Conservation (phyloP, 148 eudicot species). For the Chenopodium album region DNA sequence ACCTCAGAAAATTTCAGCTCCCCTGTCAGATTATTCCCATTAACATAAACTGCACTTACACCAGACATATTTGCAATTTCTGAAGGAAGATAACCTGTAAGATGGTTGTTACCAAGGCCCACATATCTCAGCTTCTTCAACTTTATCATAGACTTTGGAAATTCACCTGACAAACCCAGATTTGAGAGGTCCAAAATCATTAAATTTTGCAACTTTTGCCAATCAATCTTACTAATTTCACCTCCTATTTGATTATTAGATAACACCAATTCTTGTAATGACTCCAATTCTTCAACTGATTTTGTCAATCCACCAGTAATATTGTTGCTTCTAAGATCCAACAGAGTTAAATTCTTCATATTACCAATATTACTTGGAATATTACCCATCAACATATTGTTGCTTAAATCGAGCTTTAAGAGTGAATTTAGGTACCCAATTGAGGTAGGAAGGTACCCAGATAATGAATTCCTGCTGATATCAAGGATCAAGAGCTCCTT, state of each 20-base stretch:
- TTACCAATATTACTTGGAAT: conserved; percentile 52
- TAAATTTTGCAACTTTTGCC: conserved; percentile 54
- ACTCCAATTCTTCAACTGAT: conserved; percentile 55
- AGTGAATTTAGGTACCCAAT: conserved; percentile 59
- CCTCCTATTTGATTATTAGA: conserved; percentile 77
- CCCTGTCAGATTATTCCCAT: conserved; percentile 79
- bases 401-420: conserved; percentile 81
- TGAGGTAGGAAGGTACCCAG: conserved; percentile 56
- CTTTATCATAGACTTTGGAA: conserved; percentile 59
- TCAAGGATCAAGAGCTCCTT: conserved; percentile 70
- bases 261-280: conserved; percentile 67
- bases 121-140: conserved; percentile 59
- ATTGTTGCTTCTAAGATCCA: conserved; percentile 70
- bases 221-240: conserved; percentile 44
- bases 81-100: conserved; percentile 58
- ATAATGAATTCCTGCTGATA: conserved; percentile 64
- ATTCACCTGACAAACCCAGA: conserved; percentile 52
- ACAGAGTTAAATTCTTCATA: conserved; percentile 58
- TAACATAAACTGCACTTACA: conserved; percentile 60
- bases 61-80: conserved; percentile 50
- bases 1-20: conserved; percentile 47
- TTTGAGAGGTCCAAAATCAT: conserved; percentile 60
- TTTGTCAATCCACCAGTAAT: conserved; percentile 57
- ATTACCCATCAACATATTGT: conserved; percentile 55
- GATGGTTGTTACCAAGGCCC: conserved; percentile 66